Evolutionary conservation across 495 filamentous ascomycete species (phyloP).

Genomic region (Penicillium psychrofluorescens): DNA sequence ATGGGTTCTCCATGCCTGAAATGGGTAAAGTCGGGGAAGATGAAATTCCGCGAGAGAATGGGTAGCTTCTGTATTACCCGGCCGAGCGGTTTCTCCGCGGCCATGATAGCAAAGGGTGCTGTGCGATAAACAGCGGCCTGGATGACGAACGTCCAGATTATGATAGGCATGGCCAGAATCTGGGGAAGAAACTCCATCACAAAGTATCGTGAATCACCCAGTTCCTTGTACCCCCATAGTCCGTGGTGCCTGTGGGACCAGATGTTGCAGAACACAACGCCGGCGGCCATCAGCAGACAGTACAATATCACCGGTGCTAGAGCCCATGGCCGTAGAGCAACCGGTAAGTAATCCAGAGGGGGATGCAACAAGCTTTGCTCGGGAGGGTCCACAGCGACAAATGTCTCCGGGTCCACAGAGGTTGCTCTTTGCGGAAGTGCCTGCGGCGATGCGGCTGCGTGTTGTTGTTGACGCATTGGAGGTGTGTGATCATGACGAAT

Average conservation of each 20-base stretch:
- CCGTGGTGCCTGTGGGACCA: slow-evolving; percentile 60
- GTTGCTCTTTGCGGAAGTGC: slow-evolving; percentile 19
- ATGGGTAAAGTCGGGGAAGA: slow-evolving; percentile 52
- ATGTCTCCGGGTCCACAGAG: slow-evolving; percentile 41
- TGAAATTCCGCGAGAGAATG: slow-evolving; percentile 42
- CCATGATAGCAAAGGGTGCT: slow-evolving; percentile 70
- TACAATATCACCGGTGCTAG: slow-evolving; percentile 50
- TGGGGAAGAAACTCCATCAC: slow-evolving; percentile 79
- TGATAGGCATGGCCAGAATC: slow-evolving; percentile 60
- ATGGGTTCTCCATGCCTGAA: slow-evolving; percentile 47
- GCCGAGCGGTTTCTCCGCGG: slow-evolving; percentile 41
- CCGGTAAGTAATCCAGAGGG: slow-evolving; percentile 57
- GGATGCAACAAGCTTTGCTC: slow-evolving; percentile 41
- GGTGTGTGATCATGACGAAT: slow-evolving; percentile 14
- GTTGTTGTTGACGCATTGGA: slow-evolving; percentile 9
- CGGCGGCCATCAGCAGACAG: slow-evolving; percentile 64
- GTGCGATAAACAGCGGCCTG: slow-evolving; percentile 69
- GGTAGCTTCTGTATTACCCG: slow-evolving; percentile 33
- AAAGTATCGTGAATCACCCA: slow-evolving; percentile 71
- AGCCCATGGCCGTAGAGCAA: slow-evolving; percentile 55
- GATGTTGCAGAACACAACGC: slow-evolving; percentile 64
- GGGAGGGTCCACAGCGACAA: slow-evolving; percentile 44
- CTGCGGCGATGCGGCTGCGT: slow-evolving; percentile 15
- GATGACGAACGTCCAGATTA: slow-evolving; percentile 69
- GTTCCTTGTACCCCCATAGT: slow-evolving; percentile 55